Evolutionary conservation across 768 basidiomycete genomes (phyloP), one percentile per base, ranked within the genome.

Genomic region (Serendipita sp.): DNA sequence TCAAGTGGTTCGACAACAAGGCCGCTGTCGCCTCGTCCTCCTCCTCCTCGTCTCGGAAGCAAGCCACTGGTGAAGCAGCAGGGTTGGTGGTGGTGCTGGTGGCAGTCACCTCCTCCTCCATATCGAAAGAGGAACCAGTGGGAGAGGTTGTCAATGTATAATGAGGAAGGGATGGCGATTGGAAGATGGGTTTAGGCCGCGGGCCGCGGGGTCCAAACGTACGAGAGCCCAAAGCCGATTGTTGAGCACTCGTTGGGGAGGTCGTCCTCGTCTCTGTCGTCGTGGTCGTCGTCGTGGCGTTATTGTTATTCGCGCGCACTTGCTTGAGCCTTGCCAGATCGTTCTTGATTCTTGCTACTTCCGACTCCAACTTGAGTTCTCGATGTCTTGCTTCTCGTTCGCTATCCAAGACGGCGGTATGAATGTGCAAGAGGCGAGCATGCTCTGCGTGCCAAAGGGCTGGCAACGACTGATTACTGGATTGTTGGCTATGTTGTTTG

Each of bases 111-210:
- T 13, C 44, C 44, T 10, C 48, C 48, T 5, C n/a, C 18, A 33
- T 23, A 6, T 52, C 8, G 48, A 40, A 40, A 40, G 5, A 13
- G 40, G 40, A 13, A 40, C 40, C 13, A 40, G 48, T 6, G 48
- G 48, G 48, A 8, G 48, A 33, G n/a, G 44, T 45, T 45, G 44
- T 13, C 13, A 13, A 23, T 23, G 23, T 23, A 23, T 23, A 23
- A 23, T 23, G 23, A 23, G 23, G 23, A 23, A 6, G 88, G 88
- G 74, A 97, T 97, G 27, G 85, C 77, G 23, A 91, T 88, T 67
- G 92, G 86, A 65, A 95, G 79, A 44, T 83, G 81, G 53, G 70
- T 94, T 93, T 66, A 87, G 75, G 18, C 79, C 77, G 6, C 79
- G 80, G 0, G 88, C 88, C 74, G 94, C 93, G 36, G 92, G 81